Evolutionary conservation across 306 rosid genomes (phyloP).

Genomic region (Clitoria ternatea): DNA sequence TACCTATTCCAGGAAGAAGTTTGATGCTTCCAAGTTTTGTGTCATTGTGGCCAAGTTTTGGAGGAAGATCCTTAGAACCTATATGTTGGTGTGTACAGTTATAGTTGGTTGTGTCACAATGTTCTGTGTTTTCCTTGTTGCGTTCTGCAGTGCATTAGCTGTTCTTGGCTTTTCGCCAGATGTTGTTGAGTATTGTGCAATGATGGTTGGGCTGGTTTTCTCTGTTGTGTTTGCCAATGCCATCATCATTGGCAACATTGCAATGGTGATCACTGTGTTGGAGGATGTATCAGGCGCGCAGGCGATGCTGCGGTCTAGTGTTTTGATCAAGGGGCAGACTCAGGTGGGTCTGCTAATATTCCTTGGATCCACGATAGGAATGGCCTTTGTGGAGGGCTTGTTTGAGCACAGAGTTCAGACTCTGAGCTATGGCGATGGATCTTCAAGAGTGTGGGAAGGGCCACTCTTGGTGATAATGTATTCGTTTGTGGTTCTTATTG

Average conservation of each 20-base stretch:
- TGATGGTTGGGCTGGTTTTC: constrained; percentile 62
- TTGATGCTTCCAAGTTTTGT: constrained; percentile 55
- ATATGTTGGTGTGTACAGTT: constrained; percentile 63
- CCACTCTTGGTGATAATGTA: constrained; percentile 94
- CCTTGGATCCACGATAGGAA: constrained; percentile 85
- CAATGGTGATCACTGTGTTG: constrained; percentile 74
- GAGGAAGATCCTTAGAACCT: constrained; percentile 67
- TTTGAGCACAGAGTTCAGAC: constrained; percentile 94
- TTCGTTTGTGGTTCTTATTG: constrained; percentile 80
- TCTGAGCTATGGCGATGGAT: constrained; percentile 94
- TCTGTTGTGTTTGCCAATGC: constrained; percentile 82
- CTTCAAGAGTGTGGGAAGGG: constrained; percentile 97
- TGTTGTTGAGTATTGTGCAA: constrained; percentile 55
- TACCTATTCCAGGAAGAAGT: constrained; percentile 62
- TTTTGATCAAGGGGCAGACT: constrained; percentile 76
- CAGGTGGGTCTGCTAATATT: constrained; percentile 86
- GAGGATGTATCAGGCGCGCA: constrained; percentile 93
- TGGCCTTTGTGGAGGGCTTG: constrained; percentile 87
- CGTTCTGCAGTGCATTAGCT: constrained; percentile 61
- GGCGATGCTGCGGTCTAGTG: constrained; percentile 72
- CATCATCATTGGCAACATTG: constrained; percentile 68
- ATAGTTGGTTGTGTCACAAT: constrained; percentile 62
- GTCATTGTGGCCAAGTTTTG: constrained; percentile 57
- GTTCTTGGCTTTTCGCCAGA: constrained; percentile 50
- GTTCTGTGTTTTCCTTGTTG: constrained; percentile 67